A percentile compares a stretch with the other conserved stretches of the same genome.
Evolutionary conservation across 345 rosid species (phyloP).

Genomic region (Laguncularia racemosa): DNA sequence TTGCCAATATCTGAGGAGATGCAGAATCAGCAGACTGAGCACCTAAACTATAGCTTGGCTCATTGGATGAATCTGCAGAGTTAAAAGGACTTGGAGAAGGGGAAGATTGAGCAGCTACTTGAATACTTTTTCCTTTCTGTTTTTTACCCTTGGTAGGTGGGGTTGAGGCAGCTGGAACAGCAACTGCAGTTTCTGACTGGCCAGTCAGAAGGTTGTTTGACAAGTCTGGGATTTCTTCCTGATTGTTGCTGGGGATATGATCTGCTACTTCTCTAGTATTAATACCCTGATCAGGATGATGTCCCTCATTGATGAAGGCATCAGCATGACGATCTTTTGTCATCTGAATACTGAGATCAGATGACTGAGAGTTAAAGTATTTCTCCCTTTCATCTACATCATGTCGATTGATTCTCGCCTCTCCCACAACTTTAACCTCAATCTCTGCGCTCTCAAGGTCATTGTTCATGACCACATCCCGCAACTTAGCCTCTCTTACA

Average conservation of each 20-base stretch:
- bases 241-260: conserved; percentile 20
- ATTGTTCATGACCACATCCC: conserved; percentile 34
- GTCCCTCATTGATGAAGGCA: conserved; percentile 27
- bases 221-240: conserved; percentile 26
- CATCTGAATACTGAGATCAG: conserved; percentile 56
- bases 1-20: conserved; percentile 32
- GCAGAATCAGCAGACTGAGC: conserved; percentile 31
- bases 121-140: conserved; percentile 46
- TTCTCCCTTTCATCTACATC: conserved; percentile 44
- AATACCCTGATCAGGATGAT: conserved; percentile 19
- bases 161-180: conserved; percentile 23
- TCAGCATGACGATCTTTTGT: conserved; percentile 36
- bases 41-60: conserved; percentile 33
- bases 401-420: conserved; percentile 25
- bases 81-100: conserved; percentile 41
- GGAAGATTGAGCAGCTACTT: conserved; percentile 36
- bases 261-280: conserved; percentile 20
- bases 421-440: conserved; percentile 49
- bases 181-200: conserved; percentile 18
- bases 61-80: conserved; percentile 53
- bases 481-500: conserved; percentile 30
- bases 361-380: conserved; percentile 57
- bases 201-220: conserved; percentile 26
- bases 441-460: conserved; percentile 36
- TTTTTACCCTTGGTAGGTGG: conserved; percentile 43